phyloP scores from a whole-genome alignment of 352 stramenopile species.

The Blastocystis hominis region DNA sequence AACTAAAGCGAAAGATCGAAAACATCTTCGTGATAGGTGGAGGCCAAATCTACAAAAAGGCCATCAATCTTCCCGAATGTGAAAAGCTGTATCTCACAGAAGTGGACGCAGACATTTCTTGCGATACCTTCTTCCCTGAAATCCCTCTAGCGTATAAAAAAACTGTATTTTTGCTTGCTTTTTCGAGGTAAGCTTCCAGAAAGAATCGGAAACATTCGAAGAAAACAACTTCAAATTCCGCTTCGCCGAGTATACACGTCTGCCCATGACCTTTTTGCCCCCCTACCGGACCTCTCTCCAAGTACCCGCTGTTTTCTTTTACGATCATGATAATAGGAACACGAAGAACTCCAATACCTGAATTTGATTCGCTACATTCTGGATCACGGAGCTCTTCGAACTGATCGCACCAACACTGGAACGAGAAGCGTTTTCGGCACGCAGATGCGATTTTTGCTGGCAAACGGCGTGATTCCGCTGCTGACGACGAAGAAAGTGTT shows the following conservation, averaged over 20 bases:
- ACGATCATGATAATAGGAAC: constrained; percentile 60
- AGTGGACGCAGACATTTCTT: constrained; percentile 76
- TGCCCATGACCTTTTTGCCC: not conserved
- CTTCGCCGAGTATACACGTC: constrained; percentile 65
- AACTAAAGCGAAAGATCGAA: constrained; percentile 66
- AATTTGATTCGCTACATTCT: constrained; percentile 89
- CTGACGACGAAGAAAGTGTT: constrained; percentile 98
- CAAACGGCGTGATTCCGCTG: constrained; percentile 84
- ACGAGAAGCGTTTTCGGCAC: constrained; percentile 94
- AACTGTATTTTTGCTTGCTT: not conserved
- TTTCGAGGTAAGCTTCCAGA: not conserved
- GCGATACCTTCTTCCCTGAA: constrained; percentile 80
- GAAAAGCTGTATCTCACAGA: constrained; percentile 78
- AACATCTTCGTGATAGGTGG: constrained; percentile 93
- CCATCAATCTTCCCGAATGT: constrained; percentile 73
- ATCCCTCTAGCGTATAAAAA: constrained; percentile 49
- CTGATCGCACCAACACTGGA: constrained; percentile 91
- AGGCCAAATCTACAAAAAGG: constrained; percentile 82
- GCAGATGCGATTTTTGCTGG: constrained; percentile 82
- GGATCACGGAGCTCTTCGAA: constrained; percentile 77
- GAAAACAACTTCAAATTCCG: constrained; percentile 65
- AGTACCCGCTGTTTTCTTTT: not conserved
- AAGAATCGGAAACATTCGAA: not conserved
- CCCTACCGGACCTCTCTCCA: not conserved
- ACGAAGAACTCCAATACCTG: constrained; percentile 81